Conservation (phyloP, 1,284 basidiomycete species). For the Cystobasidiaceae sp. region DNA sequence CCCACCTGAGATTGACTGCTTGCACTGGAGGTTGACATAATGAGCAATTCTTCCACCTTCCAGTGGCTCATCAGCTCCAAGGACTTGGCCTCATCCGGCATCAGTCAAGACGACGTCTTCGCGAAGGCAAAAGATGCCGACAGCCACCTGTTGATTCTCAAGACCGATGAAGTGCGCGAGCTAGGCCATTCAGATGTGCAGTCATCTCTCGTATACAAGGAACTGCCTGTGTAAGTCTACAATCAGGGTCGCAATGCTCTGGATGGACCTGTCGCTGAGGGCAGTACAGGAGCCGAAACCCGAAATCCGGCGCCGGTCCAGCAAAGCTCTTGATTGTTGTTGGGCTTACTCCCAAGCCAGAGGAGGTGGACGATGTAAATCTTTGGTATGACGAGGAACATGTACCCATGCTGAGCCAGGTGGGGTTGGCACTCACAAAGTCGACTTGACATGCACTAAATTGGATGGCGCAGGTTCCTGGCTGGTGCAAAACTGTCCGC, state of each 20-base stretch:
- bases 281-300: neutral
- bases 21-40: no score
- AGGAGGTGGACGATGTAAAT: neutral
- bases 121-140: neutral
- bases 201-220: neutral
- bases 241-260: no score
- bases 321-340: neutral
- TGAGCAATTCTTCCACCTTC: neutral
- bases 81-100: neutral
- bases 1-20: no score
- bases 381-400: slow-evolving; percentile 5
- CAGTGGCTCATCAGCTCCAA: slow-evolving; percentile 3
- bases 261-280: no score
- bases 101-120: neutral
- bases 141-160: neutral
- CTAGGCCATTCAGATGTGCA: neutral
- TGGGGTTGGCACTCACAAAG: neutral
- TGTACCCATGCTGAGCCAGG: slow-evolving; percentile 2
- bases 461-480: neutral
- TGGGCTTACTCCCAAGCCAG: neutral
- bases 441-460: no score
- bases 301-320: neutral
- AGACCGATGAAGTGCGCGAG: neutral
- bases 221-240: neutral
- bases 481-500: neutral